Percentiles rank a stretch among this genome's conserved stretches.
Evolutionary conservation across 192 early-diverging fungal species (phyloP).

Genomic region (Coemansia sp.): DNA sequence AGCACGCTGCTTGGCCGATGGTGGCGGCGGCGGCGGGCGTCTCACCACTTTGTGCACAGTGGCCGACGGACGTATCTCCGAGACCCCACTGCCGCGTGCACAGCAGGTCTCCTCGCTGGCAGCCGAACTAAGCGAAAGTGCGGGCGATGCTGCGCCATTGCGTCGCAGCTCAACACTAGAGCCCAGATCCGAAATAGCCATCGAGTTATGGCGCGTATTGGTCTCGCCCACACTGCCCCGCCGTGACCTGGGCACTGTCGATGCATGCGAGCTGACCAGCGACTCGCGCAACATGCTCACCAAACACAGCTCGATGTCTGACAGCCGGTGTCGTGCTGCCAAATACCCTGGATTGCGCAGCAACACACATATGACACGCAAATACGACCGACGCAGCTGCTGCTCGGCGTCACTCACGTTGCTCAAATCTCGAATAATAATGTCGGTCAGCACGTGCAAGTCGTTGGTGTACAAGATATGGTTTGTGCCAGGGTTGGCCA

Average conservation of each 20-base stretch:
- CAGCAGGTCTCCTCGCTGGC: conserved; percentile 51
- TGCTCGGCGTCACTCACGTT: conserved; percentile 70
- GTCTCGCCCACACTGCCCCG: conserved; percentile 32
- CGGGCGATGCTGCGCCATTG: conserved; percentile 33
- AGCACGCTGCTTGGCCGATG: conserved; percentile 7
- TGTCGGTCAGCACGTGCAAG: conserved; percentile 81
- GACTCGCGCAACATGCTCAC: conserved; percentile 48
- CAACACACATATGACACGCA: conserved; percentile 65
- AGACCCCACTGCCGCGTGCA: conserved; percentile 8
- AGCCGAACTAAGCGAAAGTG: conserved; percentile 34
- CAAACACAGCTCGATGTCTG: conserved; percentile 53
- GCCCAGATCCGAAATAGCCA: conserved; percentile 16
- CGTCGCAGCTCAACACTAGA: not conserved
- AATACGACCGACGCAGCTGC: conserved; percentile 66
- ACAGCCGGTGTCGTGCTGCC: conserved; percentile 36
- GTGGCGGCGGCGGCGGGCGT: conserved; percentile 29
- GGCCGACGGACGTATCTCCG: not conserved
- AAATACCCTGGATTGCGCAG: conserved; percentile 64
- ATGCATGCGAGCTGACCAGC: conserved; percentile 36
- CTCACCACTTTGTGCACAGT: conserved; percentile 8
- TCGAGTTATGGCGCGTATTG: conserved; percentile 43
- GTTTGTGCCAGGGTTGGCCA: conserved; percentile 61
- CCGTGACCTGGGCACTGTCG: conserved; percentile 9
- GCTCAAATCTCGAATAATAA: conserved; percentile 78
- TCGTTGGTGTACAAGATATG: conserved; percentile 94